These are phyloP conservation scores for Lentinula boryana DNA, from an alignment of 768 basidiomycete species.

Conservation along the genomic window DNA sequence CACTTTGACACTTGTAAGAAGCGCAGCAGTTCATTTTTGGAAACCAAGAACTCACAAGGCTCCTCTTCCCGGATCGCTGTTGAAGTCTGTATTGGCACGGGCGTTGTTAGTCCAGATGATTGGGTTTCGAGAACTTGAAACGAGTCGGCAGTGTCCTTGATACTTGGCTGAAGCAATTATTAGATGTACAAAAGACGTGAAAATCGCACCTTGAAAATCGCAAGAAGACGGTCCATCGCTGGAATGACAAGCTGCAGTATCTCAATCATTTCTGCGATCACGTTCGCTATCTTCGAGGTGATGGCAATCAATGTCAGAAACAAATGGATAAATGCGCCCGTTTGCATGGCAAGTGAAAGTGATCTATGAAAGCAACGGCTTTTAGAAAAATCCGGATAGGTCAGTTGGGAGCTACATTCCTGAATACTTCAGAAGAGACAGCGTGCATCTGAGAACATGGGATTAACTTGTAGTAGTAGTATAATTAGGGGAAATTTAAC, in stretches of 20 bases:
- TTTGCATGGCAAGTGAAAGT: slow-evolving; percentile 59
- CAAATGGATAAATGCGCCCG: slow-evolving; percentile 68
- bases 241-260: slow-evolving; percentile 23
- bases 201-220: slow-evolving; percentile 25
- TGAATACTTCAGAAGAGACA: slow-evolving; percentile 44
- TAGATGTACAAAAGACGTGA: neutral
- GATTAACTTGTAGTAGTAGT: neutral
- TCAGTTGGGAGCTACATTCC: slow-evolving; percentile 31
- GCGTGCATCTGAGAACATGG: slow-evolving; percentile 32
- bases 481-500: slow-evolving; percentile 6
- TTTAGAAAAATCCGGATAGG: neutral
- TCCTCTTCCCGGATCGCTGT: neutral
- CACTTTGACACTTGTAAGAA: neutral
- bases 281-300: slow-evolving; percentile 45
- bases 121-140: neutral
- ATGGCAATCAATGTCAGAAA: slow-evolving; percentile 59
- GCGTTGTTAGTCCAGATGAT: neutral
- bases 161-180: neutral
- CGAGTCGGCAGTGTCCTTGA: neutral
- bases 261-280: slow-evolving; percentile 39
- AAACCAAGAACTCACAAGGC: neutral
- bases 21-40: neutral
- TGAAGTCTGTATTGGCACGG: neutral
- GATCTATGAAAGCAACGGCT: slow-evolving; percentile 31
- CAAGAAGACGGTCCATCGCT: slow-evolving; percentile 21